Evolutionary conservation across 768 basidiomycete genomes (phyloP).

Genomic region (Suillus fuscotomentosus): DNA sequence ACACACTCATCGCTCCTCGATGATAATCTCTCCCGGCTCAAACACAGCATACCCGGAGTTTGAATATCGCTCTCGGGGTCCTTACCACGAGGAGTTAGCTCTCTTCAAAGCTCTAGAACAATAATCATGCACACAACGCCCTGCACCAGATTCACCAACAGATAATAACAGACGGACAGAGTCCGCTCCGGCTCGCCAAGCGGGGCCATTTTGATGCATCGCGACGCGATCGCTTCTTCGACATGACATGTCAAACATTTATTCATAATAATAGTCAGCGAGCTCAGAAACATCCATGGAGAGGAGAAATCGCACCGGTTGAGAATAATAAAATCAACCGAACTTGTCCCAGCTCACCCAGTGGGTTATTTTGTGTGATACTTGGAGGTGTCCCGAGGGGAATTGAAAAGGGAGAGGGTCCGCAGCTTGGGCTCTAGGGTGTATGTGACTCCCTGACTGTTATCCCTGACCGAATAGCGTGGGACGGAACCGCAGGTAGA

Average conservation of each 20-base stretch:
- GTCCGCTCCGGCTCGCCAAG: neutral
- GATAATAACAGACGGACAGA: neutral
- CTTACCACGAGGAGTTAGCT: neutral
- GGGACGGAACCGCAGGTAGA: neutral
- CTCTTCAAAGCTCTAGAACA: neutral
- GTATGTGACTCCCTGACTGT: neutral
- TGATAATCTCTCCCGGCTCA: neutral
- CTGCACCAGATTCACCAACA: neutral
- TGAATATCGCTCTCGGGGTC: constrained; percentile 30
- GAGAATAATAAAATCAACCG: neutral
- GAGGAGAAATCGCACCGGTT: neutral
- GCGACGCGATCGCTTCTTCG: neutral
- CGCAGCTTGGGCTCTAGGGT: neutral
- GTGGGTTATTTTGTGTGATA: neutral
- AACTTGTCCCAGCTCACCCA: neutral
- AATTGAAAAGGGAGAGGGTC: neutral
- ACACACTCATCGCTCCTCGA: neutral
- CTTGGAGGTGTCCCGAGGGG: neutral
- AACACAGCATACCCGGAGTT: constrained; percentile 24
- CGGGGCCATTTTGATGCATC: neutral
- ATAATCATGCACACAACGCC: constrained; percentile 1
- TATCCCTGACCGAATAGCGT: neutral
- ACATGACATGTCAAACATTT: neutral
- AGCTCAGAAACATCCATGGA: neutral
- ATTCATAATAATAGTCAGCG: neutral